A percentile compares a stretch with the other conserved stretches of the same genome.
phyloP scores from a whole-genome alignment of 2,329 filamentous ascomycete genomes.

The Xylaria sp. region DNA sequence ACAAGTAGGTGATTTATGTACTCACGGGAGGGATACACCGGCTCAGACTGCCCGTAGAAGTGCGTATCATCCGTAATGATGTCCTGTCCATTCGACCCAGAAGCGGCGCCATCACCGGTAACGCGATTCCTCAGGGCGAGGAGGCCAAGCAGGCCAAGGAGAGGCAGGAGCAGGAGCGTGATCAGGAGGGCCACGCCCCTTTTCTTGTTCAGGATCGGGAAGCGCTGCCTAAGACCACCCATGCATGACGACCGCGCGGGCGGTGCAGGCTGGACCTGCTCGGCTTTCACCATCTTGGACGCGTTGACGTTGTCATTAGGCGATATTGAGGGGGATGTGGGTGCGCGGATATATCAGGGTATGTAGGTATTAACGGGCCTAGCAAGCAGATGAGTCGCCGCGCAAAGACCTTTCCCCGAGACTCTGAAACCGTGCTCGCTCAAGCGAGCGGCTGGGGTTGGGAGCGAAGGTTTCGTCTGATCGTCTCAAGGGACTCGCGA shows the following conservation, averaged over 20 bases:
- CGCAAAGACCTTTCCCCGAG: too few species aligned
- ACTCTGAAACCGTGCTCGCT: too few species aligned
- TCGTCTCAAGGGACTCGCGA: background rate
- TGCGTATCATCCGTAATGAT: conserved; percentile 45
- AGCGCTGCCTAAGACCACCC: conserved; percentile 28
- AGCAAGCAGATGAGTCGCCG: too few species aligned
- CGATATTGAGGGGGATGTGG: background rate
- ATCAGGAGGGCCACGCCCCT: conserved; percentile 29
- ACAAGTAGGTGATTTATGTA: conserved; percentile 4
- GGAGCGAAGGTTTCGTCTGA: too few species aligned
- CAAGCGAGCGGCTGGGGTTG: too few species aligned
- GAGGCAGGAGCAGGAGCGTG: conserved; percentile 36
- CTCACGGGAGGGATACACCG: conserved; percentile 56
- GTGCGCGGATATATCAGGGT: too few species aligned
- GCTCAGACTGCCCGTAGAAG: conserved; percentile 55
- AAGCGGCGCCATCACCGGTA: conserved; percentile 3
- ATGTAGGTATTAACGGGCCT: too few species aligned
- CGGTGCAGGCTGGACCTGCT: conserved; percentile 10
- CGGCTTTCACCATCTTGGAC: conserved; percentile 18
- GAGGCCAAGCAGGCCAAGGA: conserved; percentile 37
- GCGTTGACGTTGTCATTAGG: conserved; percentile 12
- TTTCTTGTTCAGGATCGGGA: conserved; percentile 35
- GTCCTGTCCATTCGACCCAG: conserved; percentile 10
- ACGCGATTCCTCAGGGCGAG: conserved; percentile 33
- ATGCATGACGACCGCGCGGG: conserved; percentile 21